Evolutionary conservation across 2,329 filamentous ascomycete species (phyloP), one percentile per base, ranked within the genome.

Genomic region (Fusarium temperatum): DNA sequence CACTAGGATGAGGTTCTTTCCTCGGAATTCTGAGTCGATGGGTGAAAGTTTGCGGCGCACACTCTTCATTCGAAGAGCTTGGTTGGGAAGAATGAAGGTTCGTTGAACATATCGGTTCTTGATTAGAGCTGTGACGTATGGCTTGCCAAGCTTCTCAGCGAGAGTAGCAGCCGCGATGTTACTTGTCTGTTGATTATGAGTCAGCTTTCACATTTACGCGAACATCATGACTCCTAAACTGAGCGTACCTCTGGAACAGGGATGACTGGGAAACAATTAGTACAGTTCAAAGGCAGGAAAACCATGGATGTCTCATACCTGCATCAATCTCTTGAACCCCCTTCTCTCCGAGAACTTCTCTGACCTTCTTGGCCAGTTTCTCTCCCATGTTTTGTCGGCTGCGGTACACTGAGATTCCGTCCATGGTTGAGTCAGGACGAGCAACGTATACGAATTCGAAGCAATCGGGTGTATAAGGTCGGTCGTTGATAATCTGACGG

Each of bases 61-160:
- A 75, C 94, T 93, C 83, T 96, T 96, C 78, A 96, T 90, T 8
- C 95, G 89, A 24, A 91, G 89, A 75, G 90, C 90, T 82, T 98
- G 95, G 35, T 92, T 93, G 4, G 95, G 86, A 67, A 80, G 63
- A 80, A 95, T 96, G 81, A 96, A 96, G 2, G 94, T 97, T 56
- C 94, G 89, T 87, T 94, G 95, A 68, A 97, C 92, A 81, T 97
- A 97, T 59, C 94, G 89, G 82, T 97, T 97, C 87, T 96, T 97
- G 73, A 97, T 91, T 77, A 97, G 96, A 6, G 91, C 95, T 79
- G 94, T 93, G 66, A 89, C 92, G 78, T 93, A 94, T 3, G 93
- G 93, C 81, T 94, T 95, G 75, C 90, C 88, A 24, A 98, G 87
- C 45, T 89, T 87, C 78, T 91, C 89, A n/a, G 94, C 92, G 32